Evolutionary conservation across 768 basidiomycete genomes (phyloP), one percentile per base, ranked within the genome.

Genomic region (Psilocybe cubensis): DNA sequence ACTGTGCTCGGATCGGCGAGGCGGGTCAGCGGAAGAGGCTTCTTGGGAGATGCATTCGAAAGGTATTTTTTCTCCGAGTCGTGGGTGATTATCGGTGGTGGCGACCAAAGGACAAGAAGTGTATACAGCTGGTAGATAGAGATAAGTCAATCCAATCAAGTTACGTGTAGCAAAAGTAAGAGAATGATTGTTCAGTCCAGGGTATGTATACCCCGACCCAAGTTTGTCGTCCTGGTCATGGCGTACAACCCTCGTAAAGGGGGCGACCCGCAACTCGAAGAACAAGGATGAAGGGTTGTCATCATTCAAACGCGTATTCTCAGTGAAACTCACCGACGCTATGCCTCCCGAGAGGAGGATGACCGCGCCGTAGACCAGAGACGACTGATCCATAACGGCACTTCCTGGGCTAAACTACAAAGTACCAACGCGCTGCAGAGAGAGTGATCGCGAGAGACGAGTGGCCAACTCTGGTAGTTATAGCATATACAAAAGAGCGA

Each of bases 211-310:
- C 74, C 80, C 78, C 72, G 77, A 82, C 83, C 87, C 77, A 66
- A 59, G 56, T 57, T 58, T 78, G 67, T 89, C 91, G 86, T 89
- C 91, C 63, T 81, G 72, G 80, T 75, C 76, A 68, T 76, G 78
- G 82, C 90, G 89, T 81, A 68, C 69, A 70, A 57, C 71, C 66
- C 60, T n/a, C n/a, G n/a, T 63, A 49, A 58, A 65, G 27, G 47
- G 64, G 68, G 74, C 61, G 73, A 79, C 91, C 86, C 86, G 74
- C 65, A 68, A 78, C 87, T 92, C 91, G 78, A 89, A 92, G 91
- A 92, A 93, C 91, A 93, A 93, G 91, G 91, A 93, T 93, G 91
- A 91, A 83, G 71, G 76, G 78, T 76, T 72, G 63, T 76, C 87
- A 90, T 91, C 90, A 74, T 66, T 56, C 18, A 57, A n/a, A 40